These are phyloP conservation scores for Amaranthus cruentus DNA, from an alignment of 148 eudicot species.

Conservation along the genomic window DNA sequence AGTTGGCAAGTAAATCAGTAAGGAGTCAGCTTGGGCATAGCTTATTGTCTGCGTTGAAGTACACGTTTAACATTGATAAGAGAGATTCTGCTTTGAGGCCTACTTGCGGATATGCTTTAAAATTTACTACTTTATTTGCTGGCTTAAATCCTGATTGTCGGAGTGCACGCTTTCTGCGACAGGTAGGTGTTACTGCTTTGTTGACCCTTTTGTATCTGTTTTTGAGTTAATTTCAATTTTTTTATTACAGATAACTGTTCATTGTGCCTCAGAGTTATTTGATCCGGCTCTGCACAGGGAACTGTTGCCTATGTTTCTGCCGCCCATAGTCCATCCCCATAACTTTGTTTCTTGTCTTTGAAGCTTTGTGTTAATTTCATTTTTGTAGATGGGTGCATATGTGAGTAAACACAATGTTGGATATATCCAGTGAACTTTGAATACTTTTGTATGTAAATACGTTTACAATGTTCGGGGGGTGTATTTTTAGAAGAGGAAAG, in stretches of 20 bases:
- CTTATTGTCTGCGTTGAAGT: constrained; percentile 74
- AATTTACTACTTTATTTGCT: constrained; percentile 66
- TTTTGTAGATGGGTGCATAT: neutral
- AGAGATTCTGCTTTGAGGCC: constrained; percentile 85
- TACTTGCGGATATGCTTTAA: constrained; percentile 82
- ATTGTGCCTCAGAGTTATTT: neutral
- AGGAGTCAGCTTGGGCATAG: constrained; percentile 94
- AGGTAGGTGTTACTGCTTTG: constrained; percentile 41
- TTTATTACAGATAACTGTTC: neutral
- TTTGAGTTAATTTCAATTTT: neutral
- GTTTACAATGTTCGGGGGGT: too few relatives aligned
- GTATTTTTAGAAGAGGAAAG: too few relatives aligned
- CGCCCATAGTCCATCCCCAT: neutral
- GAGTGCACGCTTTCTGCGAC: constrained; percentile 72
- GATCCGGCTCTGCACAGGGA: neutral
- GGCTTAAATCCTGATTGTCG: constrained; percentile 82
- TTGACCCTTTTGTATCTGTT: neutral
- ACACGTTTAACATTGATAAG: constrained; percentile 69
- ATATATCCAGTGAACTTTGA: too few relatives aligned
- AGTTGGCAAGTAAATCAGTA: constrained; percentile 67
- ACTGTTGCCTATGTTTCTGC: constrained; percentile 1
- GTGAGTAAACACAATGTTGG: neutral
- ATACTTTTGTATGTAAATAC: too few relatives aligned
- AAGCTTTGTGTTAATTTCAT: neutral
- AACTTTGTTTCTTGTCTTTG: neutral